Evolutionary conservation across 176 grass and related monocot species (phyloP).

Genomic region (Lolium rigidum): DNA sequence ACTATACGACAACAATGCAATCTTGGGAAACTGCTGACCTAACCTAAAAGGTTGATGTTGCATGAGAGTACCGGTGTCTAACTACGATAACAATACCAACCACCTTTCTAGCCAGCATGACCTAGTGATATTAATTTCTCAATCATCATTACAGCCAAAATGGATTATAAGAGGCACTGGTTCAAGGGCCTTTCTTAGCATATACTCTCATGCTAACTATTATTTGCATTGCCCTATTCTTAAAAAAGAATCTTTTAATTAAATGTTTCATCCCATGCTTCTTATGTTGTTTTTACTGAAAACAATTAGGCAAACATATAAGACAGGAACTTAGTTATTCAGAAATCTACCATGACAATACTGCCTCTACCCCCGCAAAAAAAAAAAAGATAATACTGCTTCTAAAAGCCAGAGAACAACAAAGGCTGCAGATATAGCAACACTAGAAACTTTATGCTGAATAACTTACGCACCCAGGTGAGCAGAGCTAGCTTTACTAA

Average conservation of each 20-base stretch:
- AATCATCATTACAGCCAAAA: conserved; percentile 19
- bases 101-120: conserved; percentile 1
- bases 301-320: conserved; percentile 1
- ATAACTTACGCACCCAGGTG: background rate
- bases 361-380: background rate
- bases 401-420: background rate
- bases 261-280: background rate
- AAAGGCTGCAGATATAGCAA: background rate
- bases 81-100: conserved; percentile 15
- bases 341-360: conserved; percentile 16
- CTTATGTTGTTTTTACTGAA: background rate
- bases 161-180: conserved; percentile 7
- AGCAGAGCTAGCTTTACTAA: background rate
- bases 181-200: conserved; percentile 1
- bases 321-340: background rate
- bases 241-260: background rate
- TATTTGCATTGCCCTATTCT: background rate
- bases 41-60: conserved; percentile 31
- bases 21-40: conserved; percentile 27
- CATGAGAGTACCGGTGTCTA: background rate
- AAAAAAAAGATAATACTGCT: background rate
- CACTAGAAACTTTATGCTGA: background rate
- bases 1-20: conserved; percentile 28
- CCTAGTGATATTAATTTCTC: conserved; percentile 8
- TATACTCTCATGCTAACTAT: background rate